phyloP scores from a whole-genome alignment of 768 basidiomycete species.

The Xerocomus brunneocitrinus region DNA sequence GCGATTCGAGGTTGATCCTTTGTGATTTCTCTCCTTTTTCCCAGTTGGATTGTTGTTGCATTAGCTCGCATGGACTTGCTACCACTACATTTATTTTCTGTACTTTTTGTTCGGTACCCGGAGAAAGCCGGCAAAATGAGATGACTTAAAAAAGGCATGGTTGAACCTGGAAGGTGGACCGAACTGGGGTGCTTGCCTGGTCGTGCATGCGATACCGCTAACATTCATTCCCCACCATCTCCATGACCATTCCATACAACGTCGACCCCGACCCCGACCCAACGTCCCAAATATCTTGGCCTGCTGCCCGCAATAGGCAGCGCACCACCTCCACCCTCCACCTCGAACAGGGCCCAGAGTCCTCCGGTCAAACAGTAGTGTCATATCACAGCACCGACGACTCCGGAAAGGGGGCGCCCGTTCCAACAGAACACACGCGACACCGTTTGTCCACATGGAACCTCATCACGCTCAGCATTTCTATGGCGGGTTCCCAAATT shows the following conservation, averaged over 20 bases:
- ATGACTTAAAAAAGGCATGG: conserved; percentile 11
- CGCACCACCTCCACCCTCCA: conserved; percentile 21
- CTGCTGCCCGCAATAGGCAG: conserved; percentile 40
- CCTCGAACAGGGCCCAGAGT: conserved; percentile 20
- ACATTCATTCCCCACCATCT: background rate
- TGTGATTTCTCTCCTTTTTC: conserved; percentile 2
- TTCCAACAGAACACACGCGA: conserved; percentile 22
- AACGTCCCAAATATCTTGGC: conserved; percentile 79
- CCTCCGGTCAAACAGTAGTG: conserved; percentile 17
- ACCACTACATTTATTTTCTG: background rate
- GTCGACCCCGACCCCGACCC: conserved; percentile 62
- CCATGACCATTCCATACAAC: conserved; percentile 58
- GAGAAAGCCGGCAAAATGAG: conserved; percentile 20
- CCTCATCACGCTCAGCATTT: conserved; percentile 77
- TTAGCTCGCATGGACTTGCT: conserved; percentile 12
- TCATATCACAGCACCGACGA: conserved; percentile 33
- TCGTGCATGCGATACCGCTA: background rate
- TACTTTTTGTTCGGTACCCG: conserved; percentile 6
- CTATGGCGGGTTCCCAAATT: conserved; percentile 93
- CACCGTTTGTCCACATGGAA: conserved; percentile 51
- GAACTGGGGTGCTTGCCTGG: background rate
- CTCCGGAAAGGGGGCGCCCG: conserved; percentile 18
- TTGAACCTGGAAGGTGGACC: background rate
- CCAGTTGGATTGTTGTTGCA: conserved; percentile 21
- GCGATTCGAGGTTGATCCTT: conserved; percentile 31